phyloP scores from a whole-genome alignment of 2,329 filamentous ascomycete species.

The Penicillium hesseltinei region DNA sequence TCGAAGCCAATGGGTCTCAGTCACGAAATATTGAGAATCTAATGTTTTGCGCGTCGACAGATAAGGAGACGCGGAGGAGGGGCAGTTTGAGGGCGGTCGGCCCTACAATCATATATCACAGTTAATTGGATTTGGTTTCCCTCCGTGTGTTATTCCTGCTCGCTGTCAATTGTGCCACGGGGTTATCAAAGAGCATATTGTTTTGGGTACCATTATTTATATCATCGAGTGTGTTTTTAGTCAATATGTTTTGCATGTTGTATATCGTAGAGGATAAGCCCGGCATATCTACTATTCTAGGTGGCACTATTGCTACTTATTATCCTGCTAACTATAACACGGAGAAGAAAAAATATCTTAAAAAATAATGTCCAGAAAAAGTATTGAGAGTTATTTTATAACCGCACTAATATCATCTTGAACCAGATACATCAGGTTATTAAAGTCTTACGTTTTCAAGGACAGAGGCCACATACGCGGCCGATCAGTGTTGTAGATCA shows the following conservation, averaged over 20 bases:
- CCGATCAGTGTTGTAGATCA: background rate
- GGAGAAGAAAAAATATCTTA: background rate
- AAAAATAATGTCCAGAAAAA: too few relatives aligned
- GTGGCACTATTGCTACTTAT: background rate
- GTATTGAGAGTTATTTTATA: too few relatives aligned
- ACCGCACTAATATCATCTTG: background rate
- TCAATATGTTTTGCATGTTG: background rate
- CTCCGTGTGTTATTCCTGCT: background rate
- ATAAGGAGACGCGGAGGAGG: conserved; percentile 20
- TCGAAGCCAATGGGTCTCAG: conserved; percentile 3
- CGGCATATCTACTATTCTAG: background rate
- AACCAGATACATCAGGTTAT: background rate
- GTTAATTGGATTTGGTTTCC: background rate
- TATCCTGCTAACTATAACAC: background rate
- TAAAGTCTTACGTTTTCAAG: background rate
- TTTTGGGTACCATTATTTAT: background rate
- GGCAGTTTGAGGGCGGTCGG: conserved; percentile 16
- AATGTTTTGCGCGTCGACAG: conserved; percentile 15
- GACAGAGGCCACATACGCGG: background rate
- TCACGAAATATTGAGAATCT: conserved; percentile 5
- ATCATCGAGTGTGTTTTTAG: background rate
- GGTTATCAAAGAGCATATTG: background rate
- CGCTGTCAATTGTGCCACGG: background rate
- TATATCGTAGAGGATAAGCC: background rate
- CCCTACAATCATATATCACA: background rate